A percentile compares a stretch with the other conserved stretches of the same genome.
Conservation (phyloP, 2,329 filamentous ascomycete genomes). For the Colletotrichum liaoningense region DNA sequence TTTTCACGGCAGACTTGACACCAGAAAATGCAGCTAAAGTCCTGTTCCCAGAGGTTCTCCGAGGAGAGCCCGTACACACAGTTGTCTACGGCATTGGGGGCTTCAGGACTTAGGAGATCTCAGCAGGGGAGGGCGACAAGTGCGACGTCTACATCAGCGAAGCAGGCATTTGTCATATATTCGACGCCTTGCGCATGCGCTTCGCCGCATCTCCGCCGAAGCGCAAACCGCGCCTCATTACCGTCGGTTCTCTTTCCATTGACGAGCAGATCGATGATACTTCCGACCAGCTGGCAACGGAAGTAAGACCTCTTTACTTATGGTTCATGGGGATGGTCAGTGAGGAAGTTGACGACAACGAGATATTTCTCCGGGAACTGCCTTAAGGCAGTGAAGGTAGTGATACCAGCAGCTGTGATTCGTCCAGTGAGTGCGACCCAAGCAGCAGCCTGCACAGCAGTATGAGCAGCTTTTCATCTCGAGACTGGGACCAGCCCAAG, state of each 20-base stretch:
- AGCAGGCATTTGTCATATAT: neutral
- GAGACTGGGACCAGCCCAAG: neutral
- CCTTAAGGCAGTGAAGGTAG: neutral
- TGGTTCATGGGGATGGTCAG: neutral
- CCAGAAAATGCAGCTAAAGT: neutral
- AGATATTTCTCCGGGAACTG: too few species aligned
- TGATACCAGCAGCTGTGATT: neutral
- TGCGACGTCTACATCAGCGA: neutral
- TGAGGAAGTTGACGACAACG: neutral
- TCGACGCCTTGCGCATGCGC: neutral
- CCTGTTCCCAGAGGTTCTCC: neutral
- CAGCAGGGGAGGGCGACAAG: neutral
- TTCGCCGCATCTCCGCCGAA: neutral
- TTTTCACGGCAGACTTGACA: neutral
- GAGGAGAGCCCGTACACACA: constrained; percentile 3
- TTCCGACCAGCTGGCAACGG: neutral
- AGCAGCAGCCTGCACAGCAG: neutral
- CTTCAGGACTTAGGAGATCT: neutral
- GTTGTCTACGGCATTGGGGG: constrained; percentile 16
- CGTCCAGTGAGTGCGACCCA: neutral
- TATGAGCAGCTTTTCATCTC: neutral
- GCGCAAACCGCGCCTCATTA: neutral
- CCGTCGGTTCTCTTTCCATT: constrained; percentile 2
- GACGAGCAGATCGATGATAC: neutral
- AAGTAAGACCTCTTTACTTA: neutral